Evolutionary conservation across 352 stramenopile species (phyloP), one percentile per base, ranked within the genome.

Genomic region (Pythium apleroticum): DNA sequence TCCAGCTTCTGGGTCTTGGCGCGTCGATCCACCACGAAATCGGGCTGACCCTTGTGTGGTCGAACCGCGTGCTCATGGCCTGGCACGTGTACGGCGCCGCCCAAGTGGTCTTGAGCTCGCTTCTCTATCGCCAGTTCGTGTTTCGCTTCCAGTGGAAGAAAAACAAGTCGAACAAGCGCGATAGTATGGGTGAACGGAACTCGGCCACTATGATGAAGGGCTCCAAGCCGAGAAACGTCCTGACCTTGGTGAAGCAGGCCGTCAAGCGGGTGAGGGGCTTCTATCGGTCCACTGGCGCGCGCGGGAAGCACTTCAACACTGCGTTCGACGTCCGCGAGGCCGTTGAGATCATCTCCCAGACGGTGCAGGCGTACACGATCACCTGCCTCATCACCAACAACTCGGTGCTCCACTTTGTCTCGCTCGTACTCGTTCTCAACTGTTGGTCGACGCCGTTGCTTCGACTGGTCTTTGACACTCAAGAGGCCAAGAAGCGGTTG

Each of bases 371-470:
- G 25, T 71, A 71, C 58, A 63, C 27, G 39, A 66, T 71, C 48
- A 71, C 52, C 28, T 63, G 65, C 20, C 35, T 71, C 11, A 66
- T 71, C 53, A 63, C 65, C n/a, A 71, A 66, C 54, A 30, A 54
- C 31, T 63, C 57, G 30, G 52, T 71, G 39, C 45, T 66, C 10
- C 65, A 71, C 53, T 66, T 66, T 53, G 65, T 71, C 31, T 41
- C 58, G 17, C 24, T 66, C 41, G 43, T 71, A 4, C 48, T 71
- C 24, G 58, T 71, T 20, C 57, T 71, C 58, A 71, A 71, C 30
- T 71, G 65, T 52, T 71, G 65, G 65, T 71, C 65, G 3, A 71
- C 65, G 24, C 65, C 65, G 1, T 24, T 71, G n/a, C 31, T 71
- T 4, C 57, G 45, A 6, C 33, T 63, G 20, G 4, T 55, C 0